Base-by-base conservation (phyloP, 805 yeast species). In the Cephaloascus fragrans region DNA sequence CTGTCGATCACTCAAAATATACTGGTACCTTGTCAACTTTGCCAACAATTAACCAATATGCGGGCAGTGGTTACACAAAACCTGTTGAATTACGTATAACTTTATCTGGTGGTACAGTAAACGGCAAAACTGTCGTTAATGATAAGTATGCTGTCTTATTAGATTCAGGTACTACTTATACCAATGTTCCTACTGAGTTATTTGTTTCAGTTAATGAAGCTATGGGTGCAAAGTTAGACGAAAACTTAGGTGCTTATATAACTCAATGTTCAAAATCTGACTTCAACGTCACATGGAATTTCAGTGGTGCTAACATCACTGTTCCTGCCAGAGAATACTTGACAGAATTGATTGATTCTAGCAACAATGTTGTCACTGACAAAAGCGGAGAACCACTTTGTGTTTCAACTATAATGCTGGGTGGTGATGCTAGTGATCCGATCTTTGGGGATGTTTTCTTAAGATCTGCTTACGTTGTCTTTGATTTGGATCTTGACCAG, bases 401-500 rank as follows among this genome's bases (percentile, higher is more conserved):
- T 23, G 28, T 23, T 23, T 23, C 28, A 8, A 23, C 28, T 8
- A 23, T 23, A 6, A 23, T 23, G 28, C n/a, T n/a, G n/a, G n/a
- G n/a, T n/a, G 28, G 12, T 8, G 12, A 12, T 23, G 6, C 28
- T 8, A 12, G 28, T 23, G 12, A 23, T 14, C 45, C 50, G 2
- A 65, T 69, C 6, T 52, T 75, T 15, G 83, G 83, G 36, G 80
- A 75, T 50, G 57, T 69, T 4, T 71, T 78, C 53, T 50, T 78
- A 41, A 61, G 71, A 42, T 53, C 67, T 20, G 74, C 73, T 1
- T 77, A 77, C 47, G 63, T 69, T 31, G 80, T 75, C 34, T 78
- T 65, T 41, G 80, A 78, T 52, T 50, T 77, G 36, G 77, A 69
- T 26, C 56, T 60, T 32, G 47, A 56, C 19, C 62, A 64, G 39